Evolutionary conservation across 805 yeast genomes (phyloP), one percentile per base, ranked within the genome.

Genomic region (Wickerhamiella vanderwaltii): DNA sequence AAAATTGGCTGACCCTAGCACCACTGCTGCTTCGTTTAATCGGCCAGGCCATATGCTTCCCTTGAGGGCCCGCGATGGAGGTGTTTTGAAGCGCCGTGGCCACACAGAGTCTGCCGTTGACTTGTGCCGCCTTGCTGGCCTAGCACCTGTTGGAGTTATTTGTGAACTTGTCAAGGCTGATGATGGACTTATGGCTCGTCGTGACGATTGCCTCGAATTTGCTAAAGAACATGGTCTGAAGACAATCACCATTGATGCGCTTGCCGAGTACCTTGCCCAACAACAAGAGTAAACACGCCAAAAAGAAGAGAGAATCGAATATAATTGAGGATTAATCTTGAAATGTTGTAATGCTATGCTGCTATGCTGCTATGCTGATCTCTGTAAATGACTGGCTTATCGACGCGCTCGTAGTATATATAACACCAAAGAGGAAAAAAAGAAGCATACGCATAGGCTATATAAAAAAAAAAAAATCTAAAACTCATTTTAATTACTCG

Each of bases 61-160:
- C 2, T 69, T 91, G 52, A 72, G 97, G 52, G 97, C 97, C 2
- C 81, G 71, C 16, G 81, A 81, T 18, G 94, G 95, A 1, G 78
- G 94, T 40, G 75, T 91, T 44, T 66, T 76, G 43, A 64, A 66
- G 38, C 80, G 99, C 67, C 68, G 82, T 44, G 99, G 99, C 12
- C 99, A 91, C 59, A 91, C 99, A 9, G 99, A 91, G 64, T 97
- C 98, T 13, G 86, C 85, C 20, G 94, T 91, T 9, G 94, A 88
- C 57, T 68, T 91, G 48, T 78, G 94, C 57, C 64, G 66, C 54
- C 67, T 87, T 54, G 71, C 88, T 5, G 86, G 85, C 0, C 67
- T 82, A 51, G 73, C 73, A 48, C 94, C 91, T 1, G 98, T 85
- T 1, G 94, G 82, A 12, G 91, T 81, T 28, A 88, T 91, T 52